Percentiles rank a stretch among this genome's conserved stretches.
Conservation (phyloP, 1,284 basidiomycete species). For the Ceratobasidium sp. region DNA sequence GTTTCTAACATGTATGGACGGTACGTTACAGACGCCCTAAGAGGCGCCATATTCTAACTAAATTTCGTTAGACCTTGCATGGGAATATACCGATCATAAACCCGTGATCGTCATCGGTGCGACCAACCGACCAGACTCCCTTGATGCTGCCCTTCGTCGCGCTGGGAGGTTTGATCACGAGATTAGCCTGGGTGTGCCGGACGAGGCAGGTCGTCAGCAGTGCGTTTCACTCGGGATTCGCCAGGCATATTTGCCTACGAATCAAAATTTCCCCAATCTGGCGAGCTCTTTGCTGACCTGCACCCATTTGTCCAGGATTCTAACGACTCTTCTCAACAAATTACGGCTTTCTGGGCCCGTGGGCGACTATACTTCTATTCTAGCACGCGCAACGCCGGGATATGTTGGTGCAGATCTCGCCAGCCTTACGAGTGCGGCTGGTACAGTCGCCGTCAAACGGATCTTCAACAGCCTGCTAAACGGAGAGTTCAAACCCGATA, state of each 20-base stretch:
- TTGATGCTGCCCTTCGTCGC: slow-evolving; percentile 91
- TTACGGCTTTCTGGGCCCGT: slow-evolving; percentile 72
- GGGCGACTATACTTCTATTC: slow-evolving; percentile 75
- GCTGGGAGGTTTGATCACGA: slow-evolving; percentile 98
- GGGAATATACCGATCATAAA: slow-evolving; percentile 90
- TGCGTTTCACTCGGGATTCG: slow-evolving; percentile 57
- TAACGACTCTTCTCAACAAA: slow-evolving; percentile 80
- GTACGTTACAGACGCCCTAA: slow-evolving; percentile 59
- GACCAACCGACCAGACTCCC: slow-evolving; percentile 93
- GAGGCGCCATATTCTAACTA: slow-evolving; percentile 13
- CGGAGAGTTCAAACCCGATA: neutral
- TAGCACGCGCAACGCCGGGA: slow-evolving; percentile 95
- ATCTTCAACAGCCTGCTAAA: slow-evolving; percentile 82
- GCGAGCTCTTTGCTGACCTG: neutral
- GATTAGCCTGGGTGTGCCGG: slow-evolving; percentile 96
- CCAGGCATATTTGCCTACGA: neutral
- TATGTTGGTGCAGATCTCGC: slow-evolving; percentile 97
- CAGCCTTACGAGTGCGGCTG: slow-evolving; percentile 91
- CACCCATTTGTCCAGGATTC: slow-evolving; percentile 65
- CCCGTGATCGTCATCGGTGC: slow-evolving; percentile 96
- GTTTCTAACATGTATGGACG: slow-evolving; percentile 97
- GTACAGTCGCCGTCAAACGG: slow-evolving; percentile 94
- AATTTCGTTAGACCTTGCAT: slow-evolving; percentile 74
- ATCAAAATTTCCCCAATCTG: neutral
- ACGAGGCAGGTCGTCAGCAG: slow-evolving; percentile 90